These are phyloP conservation scores for Ogataea neopini DNA, from an alignment of 805 yeast genomes.

Conservation along the genomic window DNA sequence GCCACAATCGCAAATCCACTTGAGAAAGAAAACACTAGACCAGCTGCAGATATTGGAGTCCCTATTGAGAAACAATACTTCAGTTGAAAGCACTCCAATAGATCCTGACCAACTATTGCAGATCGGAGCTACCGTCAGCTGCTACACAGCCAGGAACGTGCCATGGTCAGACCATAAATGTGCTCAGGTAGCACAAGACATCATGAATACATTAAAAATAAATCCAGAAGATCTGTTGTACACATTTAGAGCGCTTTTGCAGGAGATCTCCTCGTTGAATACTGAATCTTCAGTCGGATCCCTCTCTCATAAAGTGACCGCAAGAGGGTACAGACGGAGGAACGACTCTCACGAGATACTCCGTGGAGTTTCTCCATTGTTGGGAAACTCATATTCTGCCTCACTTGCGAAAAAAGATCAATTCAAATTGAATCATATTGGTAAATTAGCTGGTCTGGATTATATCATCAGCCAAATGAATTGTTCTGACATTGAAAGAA, in stretches of 20 bases:
- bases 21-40: slow-evolving; percentile 6
- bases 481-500: slow-evolving; percentile 14
- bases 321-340: slow-evolving; percentile 16
- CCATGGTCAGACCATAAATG: slow-evolving; percentile 13
- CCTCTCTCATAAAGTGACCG: slow-evolving; percentile 13
- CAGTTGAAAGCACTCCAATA: neutral
- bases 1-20: slow-evolving; percentile 5
- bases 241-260: neutral
- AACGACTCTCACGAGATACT: slow-evolving; percentile 8
- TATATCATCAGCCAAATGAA: slow-evolving; percentile 11
- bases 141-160: slow-evolving; percentile 1
- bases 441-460: slow-evolving; percentile 15
- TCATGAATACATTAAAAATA: neutral
- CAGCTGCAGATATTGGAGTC: neutral
- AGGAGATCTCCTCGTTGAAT: slow-evolving; percentile 6
- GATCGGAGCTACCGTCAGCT: neutral
- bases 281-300: slow-evolving; percentile 5
- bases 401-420: slow-evolving; percentile 19
- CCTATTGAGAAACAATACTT: neutral
- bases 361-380: slow-evolving; percentile 21
- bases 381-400: slow-evolving; percentile 18
- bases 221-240: slow-evolving; percentile 1
- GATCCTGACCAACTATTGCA: neutral
- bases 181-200: neutral
- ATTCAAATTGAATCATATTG: slow-evolving; percentile 22